phyloP scores from a whole-genome alignment of 2,329 filamentous ascomycete species.

The Macrophomina phaseolina region DNA sequence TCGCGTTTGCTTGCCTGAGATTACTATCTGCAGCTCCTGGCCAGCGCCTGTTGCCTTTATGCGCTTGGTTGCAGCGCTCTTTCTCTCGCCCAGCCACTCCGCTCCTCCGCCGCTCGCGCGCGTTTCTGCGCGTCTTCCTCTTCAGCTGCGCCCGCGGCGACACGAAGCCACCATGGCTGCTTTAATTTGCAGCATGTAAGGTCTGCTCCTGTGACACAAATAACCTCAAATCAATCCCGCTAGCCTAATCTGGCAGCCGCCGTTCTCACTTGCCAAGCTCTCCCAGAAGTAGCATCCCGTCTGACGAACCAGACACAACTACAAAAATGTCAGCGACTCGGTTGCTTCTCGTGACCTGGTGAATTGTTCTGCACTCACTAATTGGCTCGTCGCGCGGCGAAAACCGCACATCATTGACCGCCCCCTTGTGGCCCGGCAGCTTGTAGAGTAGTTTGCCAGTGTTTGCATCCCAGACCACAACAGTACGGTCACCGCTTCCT shows the following conservation, averaged over 20 bases:
- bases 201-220: conserved; percentile 19
- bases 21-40: conserved; percentile 10
- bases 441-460: conserved; percentile 94
- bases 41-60: not conserved
- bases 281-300: conserved; percentile 81
- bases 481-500: conserved; percentile 87
- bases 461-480: conserved; percentile 87
- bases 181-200: conserved; percentile 20
- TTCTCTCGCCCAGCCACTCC: not conserved
- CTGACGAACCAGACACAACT: conserved; percentile 92
- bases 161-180: not conserved
- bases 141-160: conserved; percentile 6
- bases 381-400: conserved; percentile 84
- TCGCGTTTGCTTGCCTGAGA: conserved; percentile 5
- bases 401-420: conserved; percentile 93
- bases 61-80: not conserved
- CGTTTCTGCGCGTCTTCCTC: conserved; percentile 8
- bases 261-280: conserved; percentile 68
- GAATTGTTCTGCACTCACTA: conserved; percentile 63
- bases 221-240: conserved; percentile 5
- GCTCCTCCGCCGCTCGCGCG: not conserved
- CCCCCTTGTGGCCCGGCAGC: conserved; percentile 91
- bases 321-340: conserved; percentile 6
- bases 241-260: conserved; percentile 4
- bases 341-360: not conserved